Evolutionary conservation across 345 rosid genomes (phyloP).

Genomic region (Populus simonii): DNA sequence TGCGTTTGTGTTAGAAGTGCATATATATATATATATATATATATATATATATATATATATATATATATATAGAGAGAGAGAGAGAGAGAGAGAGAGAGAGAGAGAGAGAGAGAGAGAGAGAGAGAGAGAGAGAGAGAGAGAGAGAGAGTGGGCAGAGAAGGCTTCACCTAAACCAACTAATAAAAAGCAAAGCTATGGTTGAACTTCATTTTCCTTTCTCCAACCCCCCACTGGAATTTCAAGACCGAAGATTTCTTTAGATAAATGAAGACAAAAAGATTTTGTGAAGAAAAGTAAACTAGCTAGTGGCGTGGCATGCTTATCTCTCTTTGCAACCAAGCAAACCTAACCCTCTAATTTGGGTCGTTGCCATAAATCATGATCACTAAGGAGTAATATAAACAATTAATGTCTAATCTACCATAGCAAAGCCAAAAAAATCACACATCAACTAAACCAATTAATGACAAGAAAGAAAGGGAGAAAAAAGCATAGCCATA

Average conservation of each 20-base stretch:
- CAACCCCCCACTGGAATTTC: background rate
- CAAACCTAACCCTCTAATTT: background rate
- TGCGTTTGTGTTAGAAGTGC: background rate
- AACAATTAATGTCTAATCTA: background rate
- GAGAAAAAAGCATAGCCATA: background rate
- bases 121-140: background rate
- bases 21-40: background rate
- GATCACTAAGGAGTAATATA: background rate
- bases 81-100: background rate
- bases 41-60: too few relatives aligned
- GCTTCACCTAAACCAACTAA: conserved; percentile 3
- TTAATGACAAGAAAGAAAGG: background rate
- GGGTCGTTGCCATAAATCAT: background rate
- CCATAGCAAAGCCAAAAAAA: background rate
- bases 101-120: background rate
- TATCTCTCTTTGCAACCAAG: background rate
- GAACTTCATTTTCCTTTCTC: background rate
- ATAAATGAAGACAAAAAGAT: background rate
- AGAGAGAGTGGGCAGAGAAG: background rate
- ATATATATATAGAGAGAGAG: too few relatives aligned
- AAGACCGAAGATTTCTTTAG: background rate
- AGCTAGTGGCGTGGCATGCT: background rate
- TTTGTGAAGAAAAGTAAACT: background rate
- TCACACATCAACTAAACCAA: background rate
- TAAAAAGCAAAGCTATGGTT: background rate